phyloP scores from a whole-genome alignment of 345 rosid species.

The Euphorbia lathyris region DNA sequence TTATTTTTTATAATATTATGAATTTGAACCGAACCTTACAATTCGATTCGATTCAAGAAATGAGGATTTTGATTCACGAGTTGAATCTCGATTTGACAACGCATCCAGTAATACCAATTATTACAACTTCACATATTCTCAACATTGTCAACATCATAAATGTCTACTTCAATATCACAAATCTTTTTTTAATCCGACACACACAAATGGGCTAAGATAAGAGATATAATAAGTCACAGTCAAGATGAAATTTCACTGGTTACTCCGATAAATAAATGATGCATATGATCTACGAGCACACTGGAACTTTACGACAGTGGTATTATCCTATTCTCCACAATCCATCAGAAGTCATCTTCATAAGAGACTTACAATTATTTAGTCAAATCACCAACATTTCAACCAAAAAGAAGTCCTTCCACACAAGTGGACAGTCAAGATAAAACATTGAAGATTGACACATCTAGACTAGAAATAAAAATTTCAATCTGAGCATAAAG shows the following conservation, averaged over 20 bases:
- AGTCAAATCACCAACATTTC: background rate
- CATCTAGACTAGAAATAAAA: background rate
- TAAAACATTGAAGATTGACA: constrained; percentile 1
- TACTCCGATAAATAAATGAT: background rate
- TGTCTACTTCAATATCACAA: background rate
- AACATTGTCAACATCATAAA: background rate
- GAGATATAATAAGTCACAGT: background rate
- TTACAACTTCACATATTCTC: background rate
- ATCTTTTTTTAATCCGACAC: background rate
- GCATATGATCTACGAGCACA: background rate
- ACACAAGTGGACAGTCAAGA: background rate
- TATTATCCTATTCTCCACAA: background rate
- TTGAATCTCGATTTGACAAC: too few species aligned
- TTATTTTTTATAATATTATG: too few species aligned
- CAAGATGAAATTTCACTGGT: background rate
- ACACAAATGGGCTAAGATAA: background rate
- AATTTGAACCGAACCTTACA: too few species aligned
- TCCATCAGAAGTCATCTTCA: background rate
- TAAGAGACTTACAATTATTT: background rate
- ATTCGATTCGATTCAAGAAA: too few species aligned
- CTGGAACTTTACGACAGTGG: background rate
- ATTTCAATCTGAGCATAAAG: background rate
- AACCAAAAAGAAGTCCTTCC: background rate
- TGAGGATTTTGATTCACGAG: too few species aligned
- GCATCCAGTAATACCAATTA: background rate